Percentiles rank a stretch among this genome's conserved stretches.
These are phyloP conservation scores for Cystobasidium onofrii DNA, from an alignment of 768 basidiomycete species.

Conservation along the genomic window DNA sequence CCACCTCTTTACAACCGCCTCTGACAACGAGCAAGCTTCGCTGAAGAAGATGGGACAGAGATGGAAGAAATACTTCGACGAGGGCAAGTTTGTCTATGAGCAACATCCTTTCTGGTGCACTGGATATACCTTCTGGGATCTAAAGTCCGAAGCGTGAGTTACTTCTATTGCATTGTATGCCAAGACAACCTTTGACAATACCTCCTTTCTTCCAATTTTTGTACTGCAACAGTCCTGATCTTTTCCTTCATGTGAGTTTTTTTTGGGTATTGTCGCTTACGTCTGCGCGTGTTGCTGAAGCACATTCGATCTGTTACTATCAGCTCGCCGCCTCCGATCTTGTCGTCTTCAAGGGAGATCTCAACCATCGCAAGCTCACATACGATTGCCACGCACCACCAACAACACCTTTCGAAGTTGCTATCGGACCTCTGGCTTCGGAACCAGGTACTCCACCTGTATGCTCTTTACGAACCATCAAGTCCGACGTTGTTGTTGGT, in stretches of 20 bases:
- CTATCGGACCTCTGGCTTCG: constrained; percentile 86
- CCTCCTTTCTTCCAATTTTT: background rate
- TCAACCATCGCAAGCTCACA: constrained; percentile 69
- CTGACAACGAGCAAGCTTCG: constrained; percentile 70
- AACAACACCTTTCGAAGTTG: constrained; percentile 73
- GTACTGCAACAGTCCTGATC: constrained; percentile 41
- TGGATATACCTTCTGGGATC: constrained; percentile 69
- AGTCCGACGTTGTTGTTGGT: constrained; percentile 89
- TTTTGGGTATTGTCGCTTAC: constrained; percentile 53
- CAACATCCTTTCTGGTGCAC: constrained; percentile 72
- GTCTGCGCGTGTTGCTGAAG: no score
- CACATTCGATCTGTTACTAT: constrained; percentile 74
- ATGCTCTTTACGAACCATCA: constrained; percentile 80
- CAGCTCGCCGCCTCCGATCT: constrained; percentile 82
- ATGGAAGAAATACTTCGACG: constrained; percentile 92
- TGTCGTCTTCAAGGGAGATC: constrained; percentile 75
- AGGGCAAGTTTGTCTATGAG: constrained; percentile 90
- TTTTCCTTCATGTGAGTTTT: constrained; percentile 10
- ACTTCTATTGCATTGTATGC: background rate
- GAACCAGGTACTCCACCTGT: constrained; percentile 73
- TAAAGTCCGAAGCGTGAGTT: constrained; percentile 33
- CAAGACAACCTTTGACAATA: background rate
- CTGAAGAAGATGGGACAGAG: constrained; percentile 67
- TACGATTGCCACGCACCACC: constrained; percentile 48
- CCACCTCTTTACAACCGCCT: constrained; percentile 76